phyloP scores from a whole-genome alignment of 345 rosid species.

The Erysimum cheiranthoides region DNA sequence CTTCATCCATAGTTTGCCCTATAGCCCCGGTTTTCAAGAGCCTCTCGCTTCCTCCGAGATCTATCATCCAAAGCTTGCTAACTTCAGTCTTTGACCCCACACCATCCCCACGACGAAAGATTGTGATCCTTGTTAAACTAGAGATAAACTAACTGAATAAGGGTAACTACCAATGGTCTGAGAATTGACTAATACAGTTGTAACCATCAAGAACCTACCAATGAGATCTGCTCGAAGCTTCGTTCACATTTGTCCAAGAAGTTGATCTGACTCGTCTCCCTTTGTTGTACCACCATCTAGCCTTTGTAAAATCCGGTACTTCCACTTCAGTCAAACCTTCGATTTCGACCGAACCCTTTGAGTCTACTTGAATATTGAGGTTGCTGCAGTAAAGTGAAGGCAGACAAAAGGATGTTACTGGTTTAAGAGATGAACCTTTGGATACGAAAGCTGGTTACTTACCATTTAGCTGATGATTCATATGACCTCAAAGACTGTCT shows the following conservation, averaged over 20 bases:
- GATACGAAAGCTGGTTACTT: constrained; percentile 27
- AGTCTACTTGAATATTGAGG: constrained; percentile 90
- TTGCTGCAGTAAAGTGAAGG: constrained; percentile 60
- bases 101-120: constrained; percentile 62
- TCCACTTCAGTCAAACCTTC: constrained; percentile 83
- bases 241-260: constrained; percentile 87
- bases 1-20: constrained; percentile 89
- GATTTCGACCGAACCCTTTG: constrained; percentile 79
- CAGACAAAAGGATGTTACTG: constrained; percentile 27
- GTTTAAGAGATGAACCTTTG: background rate
- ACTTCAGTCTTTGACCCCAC: constrained; percentile 62
- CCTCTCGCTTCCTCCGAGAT: constrained; percentile 97
- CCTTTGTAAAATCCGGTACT: constrained; percentile 64
- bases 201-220: constrained; percentile 62
- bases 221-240: constrained; percentile 91
- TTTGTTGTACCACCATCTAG: constrained; percentile 80
- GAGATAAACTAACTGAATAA: constrained; percentile 67
- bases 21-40: constrained; percentile 80
- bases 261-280: constrained; percentile 80
- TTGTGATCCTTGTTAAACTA: constrained; percentile 87
- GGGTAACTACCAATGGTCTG: constrained; percentile 47
- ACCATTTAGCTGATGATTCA: constrained; percentile 61
- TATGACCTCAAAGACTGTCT: constrained; percentile 53
- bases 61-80: constrained; percentile 97
- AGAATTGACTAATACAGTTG: constrained; percentile 3